phyloP scores from a whole-genome alignment of 345 rosid species.

The Salix purpurea region DNA sequence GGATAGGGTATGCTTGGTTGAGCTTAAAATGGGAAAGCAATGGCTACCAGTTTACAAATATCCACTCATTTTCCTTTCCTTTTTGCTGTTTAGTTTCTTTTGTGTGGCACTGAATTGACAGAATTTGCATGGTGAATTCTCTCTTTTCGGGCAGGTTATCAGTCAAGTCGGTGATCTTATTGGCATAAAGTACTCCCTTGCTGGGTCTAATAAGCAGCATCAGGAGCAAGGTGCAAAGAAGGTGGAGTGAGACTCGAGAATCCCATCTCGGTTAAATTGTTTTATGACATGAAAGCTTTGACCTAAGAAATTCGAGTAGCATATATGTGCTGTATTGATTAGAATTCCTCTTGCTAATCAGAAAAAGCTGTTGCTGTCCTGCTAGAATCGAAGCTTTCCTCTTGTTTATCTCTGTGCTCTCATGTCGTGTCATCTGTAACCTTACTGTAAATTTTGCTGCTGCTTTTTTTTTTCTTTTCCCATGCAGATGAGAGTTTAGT shows the following conservation, averaged over 20 bases:
- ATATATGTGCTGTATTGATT: not conserved
- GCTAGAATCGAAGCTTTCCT: not conserved
- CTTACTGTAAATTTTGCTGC: not conserved
- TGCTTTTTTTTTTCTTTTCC: not conserved
- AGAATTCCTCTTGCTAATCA: not conserved
- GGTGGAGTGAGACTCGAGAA: constrained; percentile 9
- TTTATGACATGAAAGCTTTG: not conserved
- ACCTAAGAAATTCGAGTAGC: not conserved
- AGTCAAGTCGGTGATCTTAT: constrained; percentile 72
- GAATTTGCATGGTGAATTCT: not conserved
- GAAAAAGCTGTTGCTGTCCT: not conserved
- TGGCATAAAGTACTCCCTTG: constrained; percentile 82
- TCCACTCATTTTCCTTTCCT: not conserved
- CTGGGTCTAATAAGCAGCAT: constrained; percentile 57
- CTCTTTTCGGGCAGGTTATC: constrained; percentile 47
- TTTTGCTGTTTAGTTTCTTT: not conserved
- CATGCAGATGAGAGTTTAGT: not conserved
- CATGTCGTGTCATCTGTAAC: not conserved
- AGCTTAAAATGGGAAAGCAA: not conserved
- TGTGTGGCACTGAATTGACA: not conserved
- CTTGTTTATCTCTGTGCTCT: not conserved
- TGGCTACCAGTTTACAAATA: not conserved
- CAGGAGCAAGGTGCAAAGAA: constrained; percentile 11
- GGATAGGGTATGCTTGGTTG: not conserved
- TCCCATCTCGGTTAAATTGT: not conserved